Base-by-base conservation (phyloP, 192 early-diverging fungal genomes). In the Obelidium mucronatum region DNA sequence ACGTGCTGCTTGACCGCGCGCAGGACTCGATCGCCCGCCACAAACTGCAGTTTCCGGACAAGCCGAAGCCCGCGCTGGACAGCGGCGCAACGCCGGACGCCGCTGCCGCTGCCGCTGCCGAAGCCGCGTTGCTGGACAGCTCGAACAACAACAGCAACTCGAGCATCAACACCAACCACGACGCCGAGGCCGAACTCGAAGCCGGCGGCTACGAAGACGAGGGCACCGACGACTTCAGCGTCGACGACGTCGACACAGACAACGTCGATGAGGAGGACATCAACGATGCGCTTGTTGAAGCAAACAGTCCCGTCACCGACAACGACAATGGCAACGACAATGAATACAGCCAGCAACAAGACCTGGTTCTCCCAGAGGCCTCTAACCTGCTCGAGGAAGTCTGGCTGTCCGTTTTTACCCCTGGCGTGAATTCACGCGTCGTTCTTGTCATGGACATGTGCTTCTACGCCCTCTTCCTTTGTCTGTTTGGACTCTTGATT, bases 351-450 rank as follows among this genome's bases (percentile, higher is more conserved):
- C n/a, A 11, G n/a, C 30, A 40, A 34, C 33, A 64, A 35, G 37
- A 74, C 28, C 72, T 74, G 6, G 30, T 15, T 51, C 59, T 74
- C 3, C 72, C 72, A 31, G 60, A 74, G 33, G 22, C 72, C 17
- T 28, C 56, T 6, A 74, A 74, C 37, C 15, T 74, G 22, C 1
- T 74, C 4, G 72, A 74, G 62, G 72, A 74, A 74, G 72, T 74
- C 60, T 83, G 76, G 75, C 33, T 73, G 26, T 85, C 83, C 2
- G 55, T 85, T 55, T 83, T 85, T 52, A 82, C 76, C 3, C 83
- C 83, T 11, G 83, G 83, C 13, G 56, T 85, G 55, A 85, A 82
- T 63, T 22, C 40, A 19, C 78, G 77, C 4, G 83, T 85, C 26
- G 75, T 78, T 39, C 15, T 52, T 39, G 63, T 81, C 40, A 80